Evolutionary conservation across 73 alveolate species (phyloP).

Genomic region (Uronychia setigera): DNA sequence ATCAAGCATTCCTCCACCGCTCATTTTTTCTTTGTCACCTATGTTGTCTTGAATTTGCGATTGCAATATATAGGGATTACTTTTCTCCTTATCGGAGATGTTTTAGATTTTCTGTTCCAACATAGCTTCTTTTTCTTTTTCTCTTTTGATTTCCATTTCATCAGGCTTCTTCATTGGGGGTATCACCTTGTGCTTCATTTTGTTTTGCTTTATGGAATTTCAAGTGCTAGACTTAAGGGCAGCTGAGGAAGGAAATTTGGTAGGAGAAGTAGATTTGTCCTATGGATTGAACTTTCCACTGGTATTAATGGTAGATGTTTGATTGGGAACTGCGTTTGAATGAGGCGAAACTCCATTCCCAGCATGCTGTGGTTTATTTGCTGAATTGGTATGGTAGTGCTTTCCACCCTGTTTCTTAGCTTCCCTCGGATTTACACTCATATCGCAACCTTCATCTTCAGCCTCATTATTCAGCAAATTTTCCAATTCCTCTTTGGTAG

Average conservation of each 20-base stretch:
- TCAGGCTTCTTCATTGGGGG: not conserved
- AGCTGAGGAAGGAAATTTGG: not conserved
- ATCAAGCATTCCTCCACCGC: too few relatives aligned
- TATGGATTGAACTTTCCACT: too few relatives aligned
- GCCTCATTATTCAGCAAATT: not conserved
- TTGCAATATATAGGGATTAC: too few relatives aligned
- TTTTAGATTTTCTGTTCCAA: too few relatives aligned
- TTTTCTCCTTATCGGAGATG: too few relatives aligned
- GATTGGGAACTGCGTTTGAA: not conserved
- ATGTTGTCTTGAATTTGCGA: too few relatives aligned
- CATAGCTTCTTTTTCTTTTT: not conserved
- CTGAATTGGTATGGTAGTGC: not conserved
- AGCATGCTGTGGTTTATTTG: not conserved
- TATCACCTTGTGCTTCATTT: not conserved
- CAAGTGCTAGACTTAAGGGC: not conserved
- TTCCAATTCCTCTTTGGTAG: not conserved
- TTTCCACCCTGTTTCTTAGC: not conserved
- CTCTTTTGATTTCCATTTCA: not conserved
- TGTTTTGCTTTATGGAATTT: not conserved
- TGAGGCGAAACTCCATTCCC: constrained; percentile 1
- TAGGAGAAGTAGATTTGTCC: too few relatives aligned
- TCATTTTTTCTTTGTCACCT: not conserved
- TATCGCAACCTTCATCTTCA: not conserved
- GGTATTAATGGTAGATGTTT: too few relatives aligned
- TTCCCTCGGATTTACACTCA: not conserved